These are phyloP conservation scores for Suhomyces maxii DNA, from an alignment of 1,139 yeast species.

Conservation along the genomic window DNA sequence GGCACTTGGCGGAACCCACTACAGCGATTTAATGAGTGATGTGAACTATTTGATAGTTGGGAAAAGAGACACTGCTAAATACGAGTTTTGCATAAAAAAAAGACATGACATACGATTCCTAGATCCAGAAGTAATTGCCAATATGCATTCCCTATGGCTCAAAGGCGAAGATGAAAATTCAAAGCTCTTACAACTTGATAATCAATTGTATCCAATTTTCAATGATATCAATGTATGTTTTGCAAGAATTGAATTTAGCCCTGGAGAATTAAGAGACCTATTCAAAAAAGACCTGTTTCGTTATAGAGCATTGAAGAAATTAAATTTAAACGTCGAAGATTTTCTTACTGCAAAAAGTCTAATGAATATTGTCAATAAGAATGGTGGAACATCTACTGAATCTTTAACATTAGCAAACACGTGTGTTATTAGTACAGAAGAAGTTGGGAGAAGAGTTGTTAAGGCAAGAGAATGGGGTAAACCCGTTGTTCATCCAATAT, in stretches of 20 bases:
- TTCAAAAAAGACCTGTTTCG: conserved; percentile 15
- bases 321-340: conserved; percentile 16
- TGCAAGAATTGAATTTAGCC: conserved; percentile 46
- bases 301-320: conserved; percentile 9
- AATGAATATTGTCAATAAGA: conserved; percentile 36
- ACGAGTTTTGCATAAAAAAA: conserved; percentile 57
- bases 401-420: conserved; percentile 54
- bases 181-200: conserved; percentile 17
- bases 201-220: conserved; percentile 44
- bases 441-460: conserved; percentile 58
- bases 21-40: conserved; percentile 64
- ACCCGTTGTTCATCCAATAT: conserved; percentile 71
- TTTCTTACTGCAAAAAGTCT: conserved; percentile 27
- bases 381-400: conserved; percentile 63
- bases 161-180: conserved; percentile 42
- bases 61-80: conserved; percentile 64
- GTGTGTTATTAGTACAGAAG: conserved; percentile 54
- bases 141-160: conserved; percentile 54
- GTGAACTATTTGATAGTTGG: conserved; percentile 72
- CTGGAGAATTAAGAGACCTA: conserved; percentile 10
- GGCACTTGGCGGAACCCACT: conserved; percentile 64
- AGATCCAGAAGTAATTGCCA: conserved; percentile 44
- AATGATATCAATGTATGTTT: conserved; percentile 50
- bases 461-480: conserved; percentile 69
- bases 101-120: conserved; percentile 63